These are phyloP conservation scores for Dioscorea dumetorum DNA, from an alignment of 106 monocot species.

Conservation along the genomic window DNA sequence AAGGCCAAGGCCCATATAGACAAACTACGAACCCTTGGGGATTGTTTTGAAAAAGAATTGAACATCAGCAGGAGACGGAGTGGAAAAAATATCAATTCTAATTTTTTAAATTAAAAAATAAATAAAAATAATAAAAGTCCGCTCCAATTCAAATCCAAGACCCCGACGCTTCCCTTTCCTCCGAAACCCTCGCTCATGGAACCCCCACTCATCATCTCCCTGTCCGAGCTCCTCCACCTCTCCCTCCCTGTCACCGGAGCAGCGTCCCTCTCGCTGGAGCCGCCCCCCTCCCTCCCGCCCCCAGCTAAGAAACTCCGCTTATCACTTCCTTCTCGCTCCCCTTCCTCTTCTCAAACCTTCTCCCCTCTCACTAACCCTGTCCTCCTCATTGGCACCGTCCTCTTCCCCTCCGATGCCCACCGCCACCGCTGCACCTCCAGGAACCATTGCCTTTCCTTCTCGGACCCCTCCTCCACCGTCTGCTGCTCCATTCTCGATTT, in stretches of 20 bases:
- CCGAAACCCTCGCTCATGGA: constrained; percentile 6
- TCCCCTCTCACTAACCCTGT: constrained; percentile 17
- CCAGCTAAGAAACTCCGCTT: constrained; percentile 27
- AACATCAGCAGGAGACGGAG: too few relatives aligned
- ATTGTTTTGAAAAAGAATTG: too few relatives aligned
- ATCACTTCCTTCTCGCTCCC: neutral
- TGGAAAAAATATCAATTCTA: too few relatives aligned
- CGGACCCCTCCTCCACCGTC: constrained; percentile 27
- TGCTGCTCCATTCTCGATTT: constrained; percentile 51
- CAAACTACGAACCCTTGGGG: too few relatives aligned
- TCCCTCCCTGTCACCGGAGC: constrained; percentile 44
- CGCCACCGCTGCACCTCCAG: constrained; percentile 1
- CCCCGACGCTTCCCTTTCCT: neutral
- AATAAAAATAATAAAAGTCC: too few relatives aligned
- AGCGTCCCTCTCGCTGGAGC: constrained; percentile 49
- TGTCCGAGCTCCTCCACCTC: constrained; percentile 46
- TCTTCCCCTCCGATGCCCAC: constrained; percentile 9
- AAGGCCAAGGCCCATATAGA: too few relatives aligned
- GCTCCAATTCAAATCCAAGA: neutral
- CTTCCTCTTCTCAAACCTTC: neutral
- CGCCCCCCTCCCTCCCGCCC: constrained; percentile 27
- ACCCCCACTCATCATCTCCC: constrained; percentile 14
- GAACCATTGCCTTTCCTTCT: constrained; percentile 47
- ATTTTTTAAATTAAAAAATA: too few relatives aligned
- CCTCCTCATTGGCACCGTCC: constrained; percentile 24